Conservation (phyloP, 345 rosid species). For the Rhodamnia argentea region DNA sequence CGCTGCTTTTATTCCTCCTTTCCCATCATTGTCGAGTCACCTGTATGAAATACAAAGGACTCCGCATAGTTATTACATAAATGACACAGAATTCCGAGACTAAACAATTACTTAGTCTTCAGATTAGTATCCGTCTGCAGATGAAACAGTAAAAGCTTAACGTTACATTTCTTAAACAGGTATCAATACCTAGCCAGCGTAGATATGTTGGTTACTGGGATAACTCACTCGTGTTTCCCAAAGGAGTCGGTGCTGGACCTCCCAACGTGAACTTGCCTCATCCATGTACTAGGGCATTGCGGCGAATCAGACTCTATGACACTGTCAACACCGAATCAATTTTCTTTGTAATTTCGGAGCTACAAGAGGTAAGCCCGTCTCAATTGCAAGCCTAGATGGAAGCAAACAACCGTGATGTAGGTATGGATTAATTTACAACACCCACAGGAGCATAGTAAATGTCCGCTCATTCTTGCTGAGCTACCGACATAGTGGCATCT, state of each 20-base stretch:
- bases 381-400: not conserved
- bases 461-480: not conserved
- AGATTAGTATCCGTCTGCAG: not conserved
- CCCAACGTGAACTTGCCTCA: constrained; percentile 51
- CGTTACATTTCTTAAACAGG: constrained; percentile 29
- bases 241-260: constrained; percentile 25
- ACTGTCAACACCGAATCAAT: constrained; percentile 43
- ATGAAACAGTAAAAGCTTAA: not conserved
- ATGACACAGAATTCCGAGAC: not conserved
- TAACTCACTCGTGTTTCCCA: constrained; percentile 29
- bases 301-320: constrained; percentile 78
- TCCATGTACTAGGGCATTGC: constrained; percentile 53
- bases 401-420: not conserved
- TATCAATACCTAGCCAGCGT: constrained; percentile 93
- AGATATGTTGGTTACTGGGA: constrained; percentile 86
- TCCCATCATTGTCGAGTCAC: not conserved
- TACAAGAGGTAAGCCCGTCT: constrained; percentile 49
- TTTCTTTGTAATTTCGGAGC: constrained; percentile 82
- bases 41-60: not conserved
- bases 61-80: not conserved
- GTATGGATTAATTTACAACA: not conserved
- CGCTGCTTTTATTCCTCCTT: not conserved
- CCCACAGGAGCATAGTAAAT: not conserved
- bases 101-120: not conserved
- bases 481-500: not conserved